A percentile compares a stretch with the other conserved stretches of the same genome.
phyloP scores from a whole-genome alignment of 768 basidiomycete genomes.

The Russula dissimulans region DNA sequence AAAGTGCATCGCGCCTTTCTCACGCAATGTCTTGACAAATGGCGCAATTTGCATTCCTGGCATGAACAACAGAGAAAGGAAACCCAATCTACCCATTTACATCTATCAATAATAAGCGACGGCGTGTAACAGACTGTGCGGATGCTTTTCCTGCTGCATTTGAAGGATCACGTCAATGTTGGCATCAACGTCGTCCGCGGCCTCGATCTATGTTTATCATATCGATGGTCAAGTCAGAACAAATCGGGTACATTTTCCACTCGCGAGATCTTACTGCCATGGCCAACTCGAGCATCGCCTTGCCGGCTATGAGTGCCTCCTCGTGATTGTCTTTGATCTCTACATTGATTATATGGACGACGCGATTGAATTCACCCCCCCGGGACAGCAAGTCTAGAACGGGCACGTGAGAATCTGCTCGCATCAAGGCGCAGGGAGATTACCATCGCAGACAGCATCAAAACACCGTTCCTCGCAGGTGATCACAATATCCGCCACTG shows the following conservation, averaged over 20 bases:
- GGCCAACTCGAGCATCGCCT: conserved; percentile 88
- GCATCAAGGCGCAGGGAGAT: conserved; percentile 22
- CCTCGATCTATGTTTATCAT: conserved; percentile 61
- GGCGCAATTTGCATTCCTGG: not conserved
- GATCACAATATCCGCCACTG: conserved; percentile 91
- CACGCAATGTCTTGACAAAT: conserved; percentile 33
- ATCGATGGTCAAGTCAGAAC: not conserved
- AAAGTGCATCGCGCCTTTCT: conserved; percentile 51
- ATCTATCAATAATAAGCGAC: conserved; percentile 75
- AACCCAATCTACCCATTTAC: not conserved
- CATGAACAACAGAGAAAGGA: not conserved
- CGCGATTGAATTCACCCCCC: conserved; percentile 87
- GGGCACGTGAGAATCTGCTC: conserved; percentile 7
- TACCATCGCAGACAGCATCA: conserved; percentile 97
- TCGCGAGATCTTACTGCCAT: conserved; percentile 57
- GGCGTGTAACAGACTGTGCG: conserved; percentile 84
- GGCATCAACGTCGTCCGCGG: conserved; percentile 77
- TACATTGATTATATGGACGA: conserved; percentile 93
- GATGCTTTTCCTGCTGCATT: conserved; percentile 79
- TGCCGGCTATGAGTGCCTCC: conserved; percentile 93
- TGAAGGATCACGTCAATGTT: conserved; percentile 84
- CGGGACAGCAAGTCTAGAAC: conserved; percentile 67
- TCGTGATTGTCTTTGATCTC: conserved; percentile 99
- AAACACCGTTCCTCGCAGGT: conserved; percentile 99
- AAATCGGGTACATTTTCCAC: conserved; percentile 13